Conservation (phyloP, 1,139 yeast species). For the Eremothecium gossypii region DNA sequence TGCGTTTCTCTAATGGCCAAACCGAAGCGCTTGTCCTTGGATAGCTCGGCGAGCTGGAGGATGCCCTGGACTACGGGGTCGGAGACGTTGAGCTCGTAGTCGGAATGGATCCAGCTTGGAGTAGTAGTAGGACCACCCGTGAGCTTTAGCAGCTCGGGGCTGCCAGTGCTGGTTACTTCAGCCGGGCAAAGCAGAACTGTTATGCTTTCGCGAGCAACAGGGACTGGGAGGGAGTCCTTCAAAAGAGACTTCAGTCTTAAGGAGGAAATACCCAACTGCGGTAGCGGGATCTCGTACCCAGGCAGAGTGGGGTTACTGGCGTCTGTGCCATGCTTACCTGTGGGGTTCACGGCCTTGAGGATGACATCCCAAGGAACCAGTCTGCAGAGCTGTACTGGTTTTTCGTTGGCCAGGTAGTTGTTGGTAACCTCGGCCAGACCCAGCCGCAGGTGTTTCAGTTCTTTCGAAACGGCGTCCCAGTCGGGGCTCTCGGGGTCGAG, state of each 20-base stretch:
- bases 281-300: slow-evolving; percentile 64
- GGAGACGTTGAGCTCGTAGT: slow-evolving; percentile 43
- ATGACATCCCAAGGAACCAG: slow-evolving; percentile 61
- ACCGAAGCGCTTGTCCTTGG: slow-evolving; percentile 62
- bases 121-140: slow-evolving; percentile 67
- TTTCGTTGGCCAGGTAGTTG: slow-evolving; percentile 68
- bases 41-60: slow-evolving; percentile 45
- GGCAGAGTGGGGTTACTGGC: slow-evolving; percentile 60
- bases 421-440: slow-evolving; percentile 78
- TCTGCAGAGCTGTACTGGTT: slow-evolving; percentile 63
- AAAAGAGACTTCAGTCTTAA: slow-evolving; percentile 54
- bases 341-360: slow-evolving; percentile 51
- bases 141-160: slow-evolving; percentile 59
- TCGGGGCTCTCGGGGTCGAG: slow-evolving; percentile 33
- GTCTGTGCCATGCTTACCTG: slow-evolving; percentile 57
- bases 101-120: slow-evolving; percentile 85
- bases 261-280: slow-evolving; percentile 58
- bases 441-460: slow-evolving; percentile 52
- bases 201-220: slow-evolving; percentile 69
- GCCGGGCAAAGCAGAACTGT: slow-evolving; percentile 55
- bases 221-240: slow-evolving; percentile 40
- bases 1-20: slow-evolving; percentile 52
- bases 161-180: slow-evolving; percentile 35
- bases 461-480: slow-evolving; percentile 40
- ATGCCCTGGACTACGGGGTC: slow-evolving; percentile 38